phyloP scores from a whole-genome alignment of 768 basidiomycete genomes.

The Termitomyces sp. region DNA sequence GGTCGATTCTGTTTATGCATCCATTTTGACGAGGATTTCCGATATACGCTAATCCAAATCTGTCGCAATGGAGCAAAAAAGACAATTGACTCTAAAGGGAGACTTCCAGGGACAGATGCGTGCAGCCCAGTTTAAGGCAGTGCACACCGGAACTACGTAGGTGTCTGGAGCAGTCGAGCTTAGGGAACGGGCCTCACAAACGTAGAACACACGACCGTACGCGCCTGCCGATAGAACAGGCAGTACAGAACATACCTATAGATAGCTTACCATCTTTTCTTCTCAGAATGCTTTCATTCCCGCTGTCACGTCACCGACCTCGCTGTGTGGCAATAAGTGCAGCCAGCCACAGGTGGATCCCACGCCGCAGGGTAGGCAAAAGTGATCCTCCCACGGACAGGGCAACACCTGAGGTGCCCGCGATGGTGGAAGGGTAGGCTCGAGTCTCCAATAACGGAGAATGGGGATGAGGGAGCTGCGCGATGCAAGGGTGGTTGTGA shows the following conservation, averaged over 20 bases:
- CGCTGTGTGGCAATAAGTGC: neutral
- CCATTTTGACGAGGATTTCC: neutral
- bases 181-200: neutral
- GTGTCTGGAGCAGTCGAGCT: neutral
- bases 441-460: neutral
- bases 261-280: slow-evolving; percentile 2
- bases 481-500: neutral
- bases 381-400: neutral
- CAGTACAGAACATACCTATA: neutral
- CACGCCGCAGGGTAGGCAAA: neutral
- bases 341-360: neutral
- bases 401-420: neutral
- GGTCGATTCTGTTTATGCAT: neutral
- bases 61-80: neutral
- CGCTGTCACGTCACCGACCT: neutral
- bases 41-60: neutral
- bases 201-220: neutral
- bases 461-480: neutral
- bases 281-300: slow-evolving; percentile 5
- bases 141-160: neutral
- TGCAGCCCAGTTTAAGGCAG: neutral
- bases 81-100: neutral
- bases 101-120: neutral
- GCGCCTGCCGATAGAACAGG: neutral
- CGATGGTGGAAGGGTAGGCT: neutral